Conservation (phyloP, 2,329 filamentous ascomycete species). For the Neofusicoccum sp. region DNA sequence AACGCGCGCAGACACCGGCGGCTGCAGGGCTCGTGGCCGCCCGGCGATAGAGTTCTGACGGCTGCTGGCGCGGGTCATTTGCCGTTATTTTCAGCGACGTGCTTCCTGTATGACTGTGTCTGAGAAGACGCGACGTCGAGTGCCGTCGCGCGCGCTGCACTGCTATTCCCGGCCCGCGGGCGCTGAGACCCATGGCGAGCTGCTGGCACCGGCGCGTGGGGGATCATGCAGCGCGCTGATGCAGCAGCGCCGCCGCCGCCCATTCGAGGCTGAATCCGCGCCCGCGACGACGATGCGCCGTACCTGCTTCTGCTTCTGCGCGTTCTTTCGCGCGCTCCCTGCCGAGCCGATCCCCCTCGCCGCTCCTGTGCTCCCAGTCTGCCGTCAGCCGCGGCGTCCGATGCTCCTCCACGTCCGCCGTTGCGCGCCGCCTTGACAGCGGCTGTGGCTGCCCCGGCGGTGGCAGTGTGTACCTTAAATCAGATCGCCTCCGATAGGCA, state of each 20-base stretch:
- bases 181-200: not conserved
- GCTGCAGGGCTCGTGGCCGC: constrained; percentile 7
- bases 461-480: constrained; percentile 10
- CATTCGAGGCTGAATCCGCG: constrained; percentile 11
- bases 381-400: constrained; percentile 12
- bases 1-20: not conserved
- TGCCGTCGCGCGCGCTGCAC: not conserved
- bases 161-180: not conserved
- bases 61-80: constrained; percentile 8
- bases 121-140: constrained; percentile 1
- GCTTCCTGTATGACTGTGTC: constrained; percentile 16
- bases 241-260: not conserved
- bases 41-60: constrained; percentile 16
- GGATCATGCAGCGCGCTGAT: constrained; percentile 11
- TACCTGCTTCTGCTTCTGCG: constrained; percentile 9
- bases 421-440: constrained; percentile 10
- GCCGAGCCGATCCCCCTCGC: not conserved
- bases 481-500: constrained; percentile 10
- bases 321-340: not conserved
- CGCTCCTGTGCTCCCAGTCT: constrained; percentile 6
- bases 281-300: not conserved
- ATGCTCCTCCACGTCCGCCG: not conserved
- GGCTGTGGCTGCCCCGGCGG: constrained; percentile 15
- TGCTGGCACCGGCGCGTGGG: constrained; percentile 6
- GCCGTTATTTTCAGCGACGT: constrained; percentile 18